These are phyloP conservation scores for Neurospora crassa DNA, from an alignment of 2,329 filamentous ascomycete species.

Conservation along the genomic window DNA sequence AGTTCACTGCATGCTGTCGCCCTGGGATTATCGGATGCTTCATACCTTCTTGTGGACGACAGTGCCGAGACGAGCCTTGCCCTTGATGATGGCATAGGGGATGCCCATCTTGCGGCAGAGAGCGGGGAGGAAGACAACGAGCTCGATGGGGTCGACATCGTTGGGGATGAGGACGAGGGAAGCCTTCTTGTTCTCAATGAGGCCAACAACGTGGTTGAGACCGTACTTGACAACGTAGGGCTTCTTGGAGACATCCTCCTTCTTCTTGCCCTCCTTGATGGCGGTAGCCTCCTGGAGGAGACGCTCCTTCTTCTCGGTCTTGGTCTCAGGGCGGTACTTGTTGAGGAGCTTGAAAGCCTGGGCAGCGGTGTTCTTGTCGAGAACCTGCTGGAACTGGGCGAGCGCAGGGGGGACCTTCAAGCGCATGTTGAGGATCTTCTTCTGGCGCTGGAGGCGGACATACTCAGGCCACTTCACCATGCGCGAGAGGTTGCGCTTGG, in stretches of 20 bases:
- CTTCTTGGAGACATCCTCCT: slow-evolving; percentile 99
- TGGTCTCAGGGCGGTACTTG: slow-evolving; percentile 99
- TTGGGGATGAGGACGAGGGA: slow-evolving; percentile 96
- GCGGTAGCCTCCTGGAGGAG: slow-evolving; percentile 96
- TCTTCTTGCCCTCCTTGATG: slow-evolving; percentile 99
- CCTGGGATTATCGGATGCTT: neutral
- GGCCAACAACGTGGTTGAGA: slow-evolving; percentile 96
- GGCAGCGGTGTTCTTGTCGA: slow-evolving; percentile 92
- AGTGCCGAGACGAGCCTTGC: slow-evolving; percentile 97
- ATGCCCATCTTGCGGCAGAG: slow-evolving; percentile 99
- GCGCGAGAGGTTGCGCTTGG: slow-evolving; percentile 85
- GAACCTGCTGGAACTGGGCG: slow-evolving; percentile 93
- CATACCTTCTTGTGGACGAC: slow-evolving; percentile 97
- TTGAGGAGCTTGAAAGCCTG: slow-evolving; percentile 99
- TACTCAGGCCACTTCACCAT: slow-evolving; percentile 99
- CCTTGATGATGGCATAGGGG: slow-evolving; percentile 98
- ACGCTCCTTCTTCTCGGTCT: slow-evolving; percentile 99
- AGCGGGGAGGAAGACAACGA: slow-evolving; percentile 97
- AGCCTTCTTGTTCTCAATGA: slow-evolving; percentile 99
- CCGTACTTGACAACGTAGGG: slow-evolving; percentile 99
- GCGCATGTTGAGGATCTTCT: slow-evolving; percentile 94
- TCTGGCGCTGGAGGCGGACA: slow-evolving; percentile 90
- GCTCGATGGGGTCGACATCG: slow-evolving; percentile 98
- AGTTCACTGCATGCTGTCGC: neutral
- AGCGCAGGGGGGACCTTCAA: slow-evolving; percentile 97